Conservation (phyloP, 495 filamentous ascomycete genomes). For the Talaromyces wortmannii region DNA sequence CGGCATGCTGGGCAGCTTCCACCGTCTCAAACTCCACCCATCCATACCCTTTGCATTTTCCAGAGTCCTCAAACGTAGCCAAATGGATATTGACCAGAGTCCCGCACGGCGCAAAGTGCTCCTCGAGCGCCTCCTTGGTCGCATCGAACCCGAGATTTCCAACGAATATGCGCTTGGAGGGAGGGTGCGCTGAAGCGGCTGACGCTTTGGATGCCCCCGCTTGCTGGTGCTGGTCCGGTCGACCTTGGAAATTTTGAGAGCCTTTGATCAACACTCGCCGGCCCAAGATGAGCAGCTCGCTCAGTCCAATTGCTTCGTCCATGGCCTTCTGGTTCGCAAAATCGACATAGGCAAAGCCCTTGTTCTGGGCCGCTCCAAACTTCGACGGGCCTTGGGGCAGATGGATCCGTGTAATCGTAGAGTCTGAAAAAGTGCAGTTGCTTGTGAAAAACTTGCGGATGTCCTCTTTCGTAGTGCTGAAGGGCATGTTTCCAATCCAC, state of each 20-base stretch:
- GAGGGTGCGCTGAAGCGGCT: conserved; percentile 44
- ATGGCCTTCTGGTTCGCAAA: conserved; percentile 64
- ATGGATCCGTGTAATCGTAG: conserved; percentile 73
- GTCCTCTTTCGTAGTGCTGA: conserved; percentile 63
- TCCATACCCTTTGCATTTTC: conserved; percentile 96
- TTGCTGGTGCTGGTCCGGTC: conserved; percentile 54
- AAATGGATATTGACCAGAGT: conserved; percentile 71
- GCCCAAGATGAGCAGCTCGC: conserved; percentile 67
- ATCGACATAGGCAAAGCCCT: conserved; percentile 94
- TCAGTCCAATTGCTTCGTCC: conserved; percentile 65
- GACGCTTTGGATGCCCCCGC: conserved; percentile 19
- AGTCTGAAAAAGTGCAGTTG: conserved; percentile 57
- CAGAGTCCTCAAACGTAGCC: conserved; percentile 92
- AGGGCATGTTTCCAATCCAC: conserved; percentile 94
- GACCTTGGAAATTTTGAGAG: conserved; percentile 75
- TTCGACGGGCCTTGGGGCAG: conserved; percentile 53
- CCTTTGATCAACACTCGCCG: conserved; percentile 89
- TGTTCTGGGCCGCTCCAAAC: conserved; percentile 55
- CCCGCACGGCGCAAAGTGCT: conserved; percentile 79
- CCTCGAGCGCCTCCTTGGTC: conserved; percentile 70
- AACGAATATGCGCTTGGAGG: conserved; percentile 77
- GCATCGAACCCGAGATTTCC: conserved; percentile 85
- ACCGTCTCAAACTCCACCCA: conserved; percentile 86
- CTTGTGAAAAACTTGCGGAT: conserved; percentile 71
- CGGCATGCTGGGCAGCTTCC: conserved; percentile 67